Conservation (phyloP, 345 rosid genomes). For the Psidium guajava region DNA sequence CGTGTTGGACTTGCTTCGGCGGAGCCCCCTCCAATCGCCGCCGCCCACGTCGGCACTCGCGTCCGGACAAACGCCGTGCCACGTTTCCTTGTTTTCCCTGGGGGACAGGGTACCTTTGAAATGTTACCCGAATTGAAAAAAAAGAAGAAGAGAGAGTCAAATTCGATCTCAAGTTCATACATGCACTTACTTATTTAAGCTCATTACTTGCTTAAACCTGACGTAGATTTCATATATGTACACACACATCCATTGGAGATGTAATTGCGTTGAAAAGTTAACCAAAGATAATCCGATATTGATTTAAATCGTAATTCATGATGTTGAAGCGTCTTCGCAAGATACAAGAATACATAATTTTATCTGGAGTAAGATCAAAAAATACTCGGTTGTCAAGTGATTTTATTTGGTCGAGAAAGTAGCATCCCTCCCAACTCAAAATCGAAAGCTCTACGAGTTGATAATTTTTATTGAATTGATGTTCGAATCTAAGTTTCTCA, state of each 20-base stretch:
- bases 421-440: background rate
- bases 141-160: too few species aligned
- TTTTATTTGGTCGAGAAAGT: too few species aligned
- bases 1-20: background rate
- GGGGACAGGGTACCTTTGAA: too few species aligned
- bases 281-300: background rate
- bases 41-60: background rate
- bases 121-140: too few species aligned
- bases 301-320: accelerated
- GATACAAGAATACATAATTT: accelerated
- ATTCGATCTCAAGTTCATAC: too few species aligned
- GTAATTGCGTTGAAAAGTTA: too few species aligned
- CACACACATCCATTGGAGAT: too few species aligned
- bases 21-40: background rate
- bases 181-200: background rate
- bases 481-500: background rate
- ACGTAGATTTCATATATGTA: too few species aligned
- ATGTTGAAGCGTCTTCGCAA: background rate
- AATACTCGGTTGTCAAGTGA: too few species aligned
- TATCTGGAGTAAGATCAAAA: too few species aligned
- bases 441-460: background rate
- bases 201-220: background rate
- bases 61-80: background rate
- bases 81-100: background rate
- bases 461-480: background rate